phyloP scores from a whole-genome alignment of 179 eudicot genomes.

The Spergularia azorica region DNA sequence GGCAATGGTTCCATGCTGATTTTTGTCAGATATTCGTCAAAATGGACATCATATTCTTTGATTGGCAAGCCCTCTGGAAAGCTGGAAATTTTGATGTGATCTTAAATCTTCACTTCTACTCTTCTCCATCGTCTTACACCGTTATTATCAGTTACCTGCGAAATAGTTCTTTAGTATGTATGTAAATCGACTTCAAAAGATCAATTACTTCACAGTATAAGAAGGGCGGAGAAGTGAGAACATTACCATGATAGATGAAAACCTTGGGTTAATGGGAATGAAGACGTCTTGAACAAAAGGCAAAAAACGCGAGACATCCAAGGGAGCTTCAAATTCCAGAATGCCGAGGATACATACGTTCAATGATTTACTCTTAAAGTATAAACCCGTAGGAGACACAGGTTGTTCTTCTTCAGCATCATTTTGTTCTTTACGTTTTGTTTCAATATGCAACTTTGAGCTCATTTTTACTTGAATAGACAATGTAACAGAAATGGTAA shows the following conservation, averaged over 20 bases:
- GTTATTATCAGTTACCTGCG: conserved; percentile 44
- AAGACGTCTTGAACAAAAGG: conserved; percentile 13
- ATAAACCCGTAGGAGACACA: conserved; percentile 13
- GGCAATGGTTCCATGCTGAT: conserved; percentile 49
- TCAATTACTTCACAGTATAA: neutral
- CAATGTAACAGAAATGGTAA: too few relatives aligned
- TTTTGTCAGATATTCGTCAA: conserved; percentile 56
- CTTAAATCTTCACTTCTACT: conserved; percentile 56
- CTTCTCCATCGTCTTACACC: conserved; percentile 66
- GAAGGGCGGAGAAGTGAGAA: neutral
- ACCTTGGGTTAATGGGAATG: conserved; percentile 15
- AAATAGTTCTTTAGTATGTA: neutral
- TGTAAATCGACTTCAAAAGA: neutral
- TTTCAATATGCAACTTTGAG: conserved; percentile 8
- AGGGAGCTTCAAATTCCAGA: conserved; percentile 14
- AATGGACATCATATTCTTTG: conserved; percentile 42
- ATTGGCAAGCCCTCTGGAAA: conserved; percentile 30
- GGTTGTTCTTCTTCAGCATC: neutral
- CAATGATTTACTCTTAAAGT: conserved; percentile 14
- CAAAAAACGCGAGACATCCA: conserved; percentile 3
- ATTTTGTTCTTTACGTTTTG: conserved; percentile 12
- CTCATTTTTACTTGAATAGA: neutral
- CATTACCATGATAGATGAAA: conserved; percentile 18
- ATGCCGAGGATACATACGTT: conserved; percentile 7
- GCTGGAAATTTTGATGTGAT: conserved; percentile 48